A percentile compares a stretch with the other conserved stretches of the same genome.
These are phyloP conservation scores for Trichocomaceae sp. DNA, from an alignment of 2,329 filamentous ascomycete species.

Conservation along the genomic window DNA sequence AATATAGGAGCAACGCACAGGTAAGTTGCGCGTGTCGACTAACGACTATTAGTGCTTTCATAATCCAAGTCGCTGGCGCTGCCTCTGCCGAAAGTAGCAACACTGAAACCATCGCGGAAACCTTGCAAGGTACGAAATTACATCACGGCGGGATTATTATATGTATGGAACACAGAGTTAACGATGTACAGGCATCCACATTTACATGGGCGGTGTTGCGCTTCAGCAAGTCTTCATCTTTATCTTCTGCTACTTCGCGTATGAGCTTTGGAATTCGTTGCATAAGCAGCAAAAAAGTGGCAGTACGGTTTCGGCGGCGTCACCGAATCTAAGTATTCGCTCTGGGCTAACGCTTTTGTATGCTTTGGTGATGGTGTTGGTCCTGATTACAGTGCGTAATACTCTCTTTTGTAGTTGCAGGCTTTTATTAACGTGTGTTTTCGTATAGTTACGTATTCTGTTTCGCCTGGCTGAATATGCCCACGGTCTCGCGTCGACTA, in stretches of 20 bases:
- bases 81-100: conserved; percentile 3
- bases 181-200: conserved; percentile 29
- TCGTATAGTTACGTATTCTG: conserved; percentile 48
- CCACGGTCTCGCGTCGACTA: conserved; percentile 47
- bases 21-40: not conserved
- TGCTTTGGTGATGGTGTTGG: not conserved
- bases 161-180: not conserved
- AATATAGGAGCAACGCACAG: too few relatives aligned
- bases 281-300: not conserved
- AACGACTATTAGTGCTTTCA: conserved; percentile 1
- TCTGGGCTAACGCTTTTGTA: conserved; percentile 7
- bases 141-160: not conserved
- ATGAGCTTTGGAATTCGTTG: not conserved
- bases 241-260: conserved; percentile 39
- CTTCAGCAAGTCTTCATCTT: conserved; percentile 48
- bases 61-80: conserved; percentile 9
- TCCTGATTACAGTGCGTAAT: conserved; percentile 4
- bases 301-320: not conserved
- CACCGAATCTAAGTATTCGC: not conserved
- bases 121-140: not conserved
- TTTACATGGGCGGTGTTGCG: conserved; percentile 51
- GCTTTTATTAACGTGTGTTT: not conserved
- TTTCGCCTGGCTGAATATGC: conserved; percentile 55
- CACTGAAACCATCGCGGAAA: not conserved
- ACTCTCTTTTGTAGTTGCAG: not conserved